Base-by-base conservation (phyloP, 768 basidiomycete species). In the Tephrocybe sp. region DNA sequence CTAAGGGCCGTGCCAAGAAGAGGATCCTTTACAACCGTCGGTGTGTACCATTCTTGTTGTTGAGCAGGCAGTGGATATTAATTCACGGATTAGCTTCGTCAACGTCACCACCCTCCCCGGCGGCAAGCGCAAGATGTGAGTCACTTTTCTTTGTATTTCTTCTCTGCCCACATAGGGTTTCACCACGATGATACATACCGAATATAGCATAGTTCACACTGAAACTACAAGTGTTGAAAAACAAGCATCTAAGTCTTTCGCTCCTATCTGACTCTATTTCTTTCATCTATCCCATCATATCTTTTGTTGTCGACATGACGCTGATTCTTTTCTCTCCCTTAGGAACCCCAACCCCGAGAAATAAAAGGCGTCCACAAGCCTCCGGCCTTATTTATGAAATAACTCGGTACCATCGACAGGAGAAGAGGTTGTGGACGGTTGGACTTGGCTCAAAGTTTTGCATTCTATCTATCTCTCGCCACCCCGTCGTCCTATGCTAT, bases 1-100 rank as follows among this genome's bases (percentile, higher is more conserved):
- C 92, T 49, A 96, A 89, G 76, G 96, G 96, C 56, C 92, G 96
- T 68, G 96, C 96, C 55, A 97, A 96, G 88, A 98, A 98, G 82
- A 57, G 60, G 41, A 60, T 56, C 12, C 27, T 56, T 19, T 51
- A 51, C 50, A 51, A 51, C 38, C 50, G 50, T 13, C 50, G 50
- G 50, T 51, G 30, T n/a, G 44, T 32, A n/a, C 15, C 37, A 18
- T 21, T 21, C 21, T 21, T 5, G n/a, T n/a, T 42, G 27, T 9
- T 35, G 26, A 18, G 16, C 11, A 18, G 12, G 15, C 32, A 16
- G 8, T 32, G 26, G 19, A 25, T 39, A 31, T 19, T 39, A 19
- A 39, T 32, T 44, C 42, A n/a, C n/a, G 58, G 34, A 40, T 13
- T 46, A 90, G 89, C 72, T 93, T 92, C 79, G 92, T 95, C 57